Evolutionary conservation across 1,139 yeast genomes (phyloP), one percentile per base, ranked within the genome.

Genomic region (Lodderomyces beijingensis): DNA sequence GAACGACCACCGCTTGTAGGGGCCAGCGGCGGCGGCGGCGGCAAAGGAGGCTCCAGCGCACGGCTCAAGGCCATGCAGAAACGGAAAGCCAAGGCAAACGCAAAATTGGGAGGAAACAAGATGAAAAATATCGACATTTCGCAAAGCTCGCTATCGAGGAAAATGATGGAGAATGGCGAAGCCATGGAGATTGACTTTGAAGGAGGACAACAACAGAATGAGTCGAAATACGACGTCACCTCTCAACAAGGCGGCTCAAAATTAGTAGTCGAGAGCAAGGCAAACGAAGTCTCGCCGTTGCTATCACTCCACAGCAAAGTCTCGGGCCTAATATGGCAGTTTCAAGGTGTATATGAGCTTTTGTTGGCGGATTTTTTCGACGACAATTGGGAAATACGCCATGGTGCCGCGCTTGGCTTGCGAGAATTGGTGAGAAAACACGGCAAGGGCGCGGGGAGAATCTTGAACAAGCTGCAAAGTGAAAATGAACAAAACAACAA

Each of bases 301-400:
- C 60, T 87, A 8, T 79, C 87, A 6, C 83, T 81, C 47, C 89
- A 86, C 44, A 77, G 84, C 24, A 77, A 79, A 34, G 84, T 80
- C 6, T 79, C 85, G 1, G 91, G 88, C 4, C 65, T 81, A 31
- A 83, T 86, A 1, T 93, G 98, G 97, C 95, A 88, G 37, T 86
- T 89, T 47, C 96, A 89, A 65, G 96, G 96, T n/a, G 81, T 91
- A n/a, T 88, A 83, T 51, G 96, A 88, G 50, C 62, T 89, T 20
- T 59, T 93, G 27, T 64, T 87, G 42, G 78, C 78, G 28, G 96
- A 89, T 48, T 61, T 93, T 38, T 87, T 87, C 52, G 82, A 83
- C 44, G 93, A 86, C 28, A 70, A 74, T 33, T 93, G 99, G 99
- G 98, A 93, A 60, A 70, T 82, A 12, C 77, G 99, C 47, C 99